Conservation (phyloP, 495 filamentous ascomycete species). For the Saxophila tyrrhenica region DNA sequence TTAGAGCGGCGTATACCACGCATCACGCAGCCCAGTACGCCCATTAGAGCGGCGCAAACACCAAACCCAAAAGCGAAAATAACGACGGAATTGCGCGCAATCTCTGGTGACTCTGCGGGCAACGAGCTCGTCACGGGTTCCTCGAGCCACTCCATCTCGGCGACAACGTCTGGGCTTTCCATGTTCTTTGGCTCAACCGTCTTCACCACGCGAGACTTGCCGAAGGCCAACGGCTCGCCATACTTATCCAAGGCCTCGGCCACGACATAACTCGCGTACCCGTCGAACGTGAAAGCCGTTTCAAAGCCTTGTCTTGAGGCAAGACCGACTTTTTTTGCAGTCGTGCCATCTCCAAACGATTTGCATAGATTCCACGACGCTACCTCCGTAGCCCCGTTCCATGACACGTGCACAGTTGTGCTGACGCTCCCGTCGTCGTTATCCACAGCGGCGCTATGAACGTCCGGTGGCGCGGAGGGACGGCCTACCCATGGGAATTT, state of each 20-base stretch:
- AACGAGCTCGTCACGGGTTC: not conserved
- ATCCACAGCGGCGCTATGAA: constrained; percentile 1
- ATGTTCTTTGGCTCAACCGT: not conserved
- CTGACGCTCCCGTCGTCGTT: not conserved
- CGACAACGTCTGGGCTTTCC: not conserved
- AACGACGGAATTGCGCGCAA: not conserved
- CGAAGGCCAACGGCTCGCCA: not conserved
- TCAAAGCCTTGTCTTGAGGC: constrained; percentile 3
- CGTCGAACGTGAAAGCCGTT: not conserved
- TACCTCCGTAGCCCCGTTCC: constrained; percentile 23
- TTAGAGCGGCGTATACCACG: not conserved
- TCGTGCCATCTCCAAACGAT: not conserved
- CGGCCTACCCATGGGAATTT: constrained; percentile 18
- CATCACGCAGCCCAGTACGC: not conserved
- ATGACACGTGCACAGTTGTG: constrained; percentile 12
- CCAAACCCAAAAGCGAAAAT: not conserved
- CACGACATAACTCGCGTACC: not conserved
- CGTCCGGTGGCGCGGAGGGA: constrained; percentile 3
- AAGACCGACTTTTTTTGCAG: not conserved
- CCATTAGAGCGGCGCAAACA: not conserved
- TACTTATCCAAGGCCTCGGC: not conserved
- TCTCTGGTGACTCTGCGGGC: not conserved
- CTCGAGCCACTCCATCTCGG: not conserved
- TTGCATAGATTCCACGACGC: constrained; percentile 9
- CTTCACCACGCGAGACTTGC: not conserved